Percentiles rank a stretch among this genome's conserved stretches.
These are phyloP conservation scores for button mushroom (Agaricus bisporus) DNA, from an alignment of 768 basidiomycete species.

Conservation along the genomic window DNA sequence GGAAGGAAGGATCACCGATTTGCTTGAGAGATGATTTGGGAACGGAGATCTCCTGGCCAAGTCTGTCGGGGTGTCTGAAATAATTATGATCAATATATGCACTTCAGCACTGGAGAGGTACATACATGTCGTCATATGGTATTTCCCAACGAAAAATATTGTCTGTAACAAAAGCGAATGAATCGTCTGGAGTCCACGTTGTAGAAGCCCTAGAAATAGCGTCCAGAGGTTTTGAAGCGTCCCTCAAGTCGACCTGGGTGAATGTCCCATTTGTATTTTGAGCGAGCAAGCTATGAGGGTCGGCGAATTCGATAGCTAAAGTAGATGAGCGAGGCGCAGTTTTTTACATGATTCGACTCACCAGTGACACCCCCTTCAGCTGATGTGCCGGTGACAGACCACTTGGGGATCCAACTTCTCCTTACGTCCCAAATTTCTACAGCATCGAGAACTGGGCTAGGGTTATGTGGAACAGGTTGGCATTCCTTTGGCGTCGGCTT, in stretches of 20 bases:
- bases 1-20: constrained; percentile 50
- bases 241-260: constrained; percentile 70
- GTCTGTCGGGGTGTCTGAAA: constrained; percentile 32
- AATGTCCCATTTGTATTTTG: constrained; percentile 74
- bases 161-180: constrained; percentile 63
- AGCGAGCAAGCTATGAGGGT: constrained; percentile 68
- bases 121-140: constrained; percentile 79
- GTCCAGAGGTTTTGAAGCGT: constrained; percentile 59
- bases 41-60: constrained; percentile 23
- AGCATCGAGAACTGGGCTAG: constrained; percentile 38
- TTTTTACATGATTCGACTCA: constrained; percentile 23
- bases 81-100: neutral
- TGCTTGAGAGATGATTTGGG: constrained; percentile 40
- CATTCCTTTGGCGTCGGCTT: constrained; percentile 6
- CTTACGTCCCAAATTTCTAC: constrained; percentile 88
- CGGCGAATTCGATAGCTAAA: constrained; percentile 63
- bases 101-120: constrained; percentile 8
- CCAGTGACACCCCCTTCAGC: constrained; percentile 73
- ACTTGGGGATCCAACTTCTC: constrained; percentile 77
- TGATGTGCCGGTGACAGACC: constrained; percentile 60
- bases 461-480: neutral
- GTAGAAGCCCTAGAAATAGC: constrained; percentile 55
- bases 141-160: constrained; percentile 48
- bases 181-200: constrained; percentile 63
- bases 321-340: neutral